Evolutionary conservation across 2,329 filamentous ascomycete genomes (phyloP).

Genomic region (Trichoderma afroharzianum): DNA sequence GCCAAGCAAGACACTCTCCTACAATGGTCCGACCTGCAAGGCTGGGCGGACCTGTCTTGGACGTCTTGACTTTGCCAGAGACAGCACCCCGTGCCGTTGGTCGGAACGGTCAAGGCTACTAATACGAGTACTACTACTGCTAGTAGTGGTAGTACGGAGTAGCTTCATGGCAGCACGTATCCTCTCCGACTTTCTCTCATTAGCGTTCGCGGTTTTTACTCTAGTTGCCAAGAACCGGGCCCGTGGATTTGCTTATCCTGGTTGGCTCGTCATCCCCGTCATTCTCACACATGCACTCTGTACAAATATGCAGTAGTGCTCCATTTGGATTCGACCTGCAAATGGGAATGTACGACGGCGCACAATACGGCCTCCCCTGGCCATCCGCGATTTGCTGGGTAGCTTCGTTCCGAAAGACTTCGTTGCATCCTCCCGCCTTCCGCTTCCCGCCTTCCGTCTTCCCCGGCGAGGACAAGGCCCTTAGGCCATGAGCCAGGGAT

Average conservation of each 20-base stretch:
- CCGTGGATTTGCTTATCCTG: constrained; percentile 14
- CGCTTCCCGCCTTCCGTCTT: constrained; percentile 16
- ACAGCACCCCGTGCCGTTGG: background rate
- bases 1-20: constrained; percentile 5
- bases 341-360: background rate
- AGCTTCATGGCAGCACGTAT: background rate
- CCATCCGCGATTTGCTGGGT: background rate
- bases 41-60: background rate
- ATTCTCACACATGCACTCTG: background rate
- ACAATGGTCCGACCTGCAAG: constrained; percentile 1
- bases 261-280: constrained; percentile 5
- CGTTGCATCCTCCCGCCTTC: constrained; percentile 15
- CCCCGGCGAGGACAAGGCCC: constrained; percentile 9
- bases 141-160: background rate
- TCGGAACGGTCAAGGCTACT: background rate
- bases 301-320: constrained; percentile 6
- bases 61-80: background rate
- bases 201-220: constrained; percentile 2
- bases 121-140: background rate
- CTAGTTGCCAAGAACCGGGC: constrained; percentile 20
- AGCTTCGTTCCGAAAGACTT: background rate
- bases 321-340: background rate
- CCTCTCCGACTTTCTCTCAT: background rate
- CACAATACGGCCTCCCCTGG: background rate
- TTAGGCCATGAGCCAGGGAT: constrained; percentile 2